These are phyloP conservation scores for Trypanosoma rangeli DNA, from an alignment of 208 protist species.

Conservation along the genomic window DNA sequence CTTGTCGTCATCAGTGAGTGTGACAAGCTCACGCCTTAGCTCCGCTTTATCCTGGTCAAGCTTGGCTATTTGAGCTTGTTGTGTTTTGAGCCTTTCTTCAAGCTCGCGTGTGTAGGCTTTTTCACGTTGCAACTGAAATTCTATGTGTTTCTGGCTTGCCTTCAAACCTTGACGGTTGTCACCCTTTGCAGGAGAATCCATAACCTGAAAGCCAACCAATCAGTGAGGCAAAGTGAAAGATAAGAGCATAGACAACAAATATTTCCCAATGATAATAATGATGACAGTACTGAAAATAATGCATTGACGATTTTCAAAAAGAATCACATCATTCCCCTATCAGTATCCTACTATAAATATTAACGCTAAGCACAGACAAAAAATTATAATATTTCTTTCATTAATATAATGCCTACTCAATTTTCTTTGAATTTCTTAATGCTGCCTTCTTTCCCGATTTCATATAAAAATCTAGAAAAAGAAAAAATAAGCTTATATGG, in stretches of 20 bases:
- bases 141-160: constrained; percentile 73
- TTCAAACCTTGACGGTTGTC: constrained; percentile 32
- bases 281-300: too few species aligned
- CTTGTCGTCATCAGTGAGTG: constrained; percentile 62
- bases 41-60: constrained; percentile 85
- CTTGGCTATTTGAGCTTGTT: constrained; percentile 66
- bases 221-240: background rate
- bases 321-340: background rate
- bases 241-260: background rate
- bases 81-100: constrained; percentile 62
- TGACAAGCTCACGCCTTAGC: constrained; percentile 68
- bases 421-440: background rate
- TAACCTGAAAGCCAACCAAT: background rate
- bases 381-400: background rate
- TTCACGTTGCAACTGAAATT: constrained; percentile 79
- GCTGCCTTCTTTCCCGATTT: constrained; percentile 15
- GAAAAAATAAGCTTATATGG: constrained; percentile 82
- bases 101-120: constrained; percentile 62
- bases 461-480: constrained; percentile 81
- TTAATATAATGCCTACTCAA: background rate
- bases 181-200: constrained; percentile 32
- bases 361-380: background rate
- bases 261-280: too few species aligned
- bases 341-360: background rate
- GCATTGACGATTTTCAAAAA: background rate